phyloP scores from a whole-genome alignment of 139 green algal species.

The Chlorella sp. region DNA sequence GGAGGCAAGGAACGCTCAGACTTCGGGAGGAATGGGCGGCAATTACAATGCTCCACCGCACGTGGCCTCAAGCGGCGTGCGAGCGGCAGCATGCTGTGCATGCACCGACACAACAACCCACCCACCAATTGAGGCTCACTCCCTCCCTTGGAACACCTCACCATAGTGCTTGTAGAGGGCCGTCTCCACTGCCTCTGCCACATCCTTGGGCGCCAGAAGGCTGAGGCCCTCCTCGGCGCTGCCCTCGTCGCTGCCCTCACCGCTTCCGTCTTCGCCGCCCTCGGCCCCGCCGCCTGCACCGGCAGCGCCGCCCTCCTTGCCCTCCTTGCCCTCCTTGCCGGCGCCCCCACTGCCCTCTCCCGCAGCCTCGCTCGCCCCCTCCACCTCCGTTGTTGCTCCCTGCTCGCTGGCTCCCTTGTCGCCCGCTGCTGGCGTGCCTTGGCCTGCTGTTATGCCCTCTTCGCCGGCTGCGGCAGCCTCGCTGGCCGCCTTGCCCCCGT shows the following conservation, averaged over 20 bases:
- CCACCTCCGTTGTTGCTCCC: background rate
- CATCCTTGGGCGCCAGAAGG: background rate
- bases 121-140: background rate
- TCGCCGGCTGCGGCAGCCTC: too few relatives aligned
- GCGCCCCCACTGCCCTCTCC: background rate
- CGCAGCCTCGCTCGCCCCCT: background rate
- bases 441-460: too few relatives aligned
- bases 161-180: conserved; percentile 26
- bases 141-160: background rate
- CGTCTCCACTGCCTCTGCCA: conserved; percentile 35
- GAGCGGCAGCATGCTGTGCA: background rate
- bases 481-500: background rate
- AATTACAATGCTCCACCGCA: background rate
- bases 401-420: background rate
- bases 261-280: background rate
- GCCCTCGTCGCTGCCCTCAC: background rate
- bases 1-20: too few relatives aligned
- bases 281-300: background rate
- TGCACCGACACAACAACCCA: too few relatives aligned
- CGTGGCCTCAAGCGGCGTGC: background rate
- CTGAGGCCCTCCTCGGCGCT: background rate
- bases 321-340: background rate
- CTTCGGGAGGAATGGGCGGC: background rate
- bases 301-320: background rate
- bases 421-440: too few relatives aligned